A percentile compares a stretch with the other conserved stretches of the same genome.
Conservation (phyloP, 176 grass and related monocot species). For the Oryza brachyantha region DNA sequence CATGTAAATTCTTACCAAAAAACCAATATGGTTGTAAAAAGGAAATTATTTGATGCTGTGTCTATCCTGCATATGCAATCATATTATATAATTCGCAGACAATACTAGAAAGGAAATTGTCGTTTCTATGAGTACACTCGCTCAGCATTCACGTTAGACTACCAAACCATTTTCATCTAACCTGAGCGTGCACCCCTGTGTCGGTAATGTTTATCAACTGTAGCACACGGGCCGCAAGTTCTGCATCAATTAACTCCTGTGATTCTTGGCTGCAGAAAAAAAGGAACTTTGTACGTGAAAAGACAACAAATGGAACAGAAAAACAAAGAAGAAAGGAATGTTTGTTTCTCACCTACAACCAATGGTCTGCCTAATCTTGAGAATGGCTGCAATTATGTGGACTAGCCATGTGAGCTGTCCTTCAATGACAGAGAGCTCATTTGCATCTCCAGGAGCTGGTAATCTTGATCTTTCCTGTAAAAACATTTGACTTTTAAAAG, state of each 20-base stretch:
- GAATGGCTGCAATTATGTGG: slow-evolving; percentile 94
- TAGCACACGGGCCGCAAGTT: slow-evolving; percentile 87
- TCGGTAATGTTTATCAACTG: slow-evolving; percentile 94
- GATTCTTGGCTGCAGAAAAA: slow-evolving; percentile 66
- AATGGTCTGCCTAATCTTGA: slow-evolving; percentile 80
- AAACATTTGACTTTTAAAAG: slow-evolving; percentile 27
- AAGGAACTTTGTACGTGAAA: slow-evolving; percentile 17
- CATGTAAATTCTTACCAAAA: neutral
- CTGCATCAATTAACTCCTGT: slow-evolving; percentile 95
- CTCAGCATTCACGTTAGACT: slow-evolving; percentile 15
- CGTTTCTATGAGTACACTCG: neutral
- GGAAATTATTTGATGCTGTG: too few relatives aligned
- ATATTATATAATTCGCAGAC: slow-evolving; percentile 11
- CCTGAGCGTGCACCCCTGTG: slow-evolving; percentile 75
- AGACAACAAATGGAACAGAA: slow-evolving; percentile 19
- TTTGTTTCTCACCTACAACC: slow-evolving; percentile 58
- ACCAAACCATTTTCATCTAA: slow-evolving; percentile 44
- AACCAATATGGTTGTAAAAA: neutral
- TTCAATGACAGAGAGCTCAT: slow-evolving; percentile 88
- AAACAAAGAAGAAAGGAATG: slow-evolving; percentile 7
- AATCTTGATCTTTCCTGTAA: slow-evolving; percentile 87
- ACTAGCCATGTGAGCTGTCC: slow-evolving; percentile 98
- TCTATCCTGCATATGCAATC: neutral
- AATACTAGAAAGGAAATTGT: neutral
- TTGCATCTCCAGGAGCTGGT: slow-evolving; percentile 63